A percentile compares a stretch with the other conserved stretches of the same genome.
These are phyloP conservation scores for Ogataea salicorniae DNA, from an alignment of 805 yeast species.

Conservation along the genomic window DNA sequence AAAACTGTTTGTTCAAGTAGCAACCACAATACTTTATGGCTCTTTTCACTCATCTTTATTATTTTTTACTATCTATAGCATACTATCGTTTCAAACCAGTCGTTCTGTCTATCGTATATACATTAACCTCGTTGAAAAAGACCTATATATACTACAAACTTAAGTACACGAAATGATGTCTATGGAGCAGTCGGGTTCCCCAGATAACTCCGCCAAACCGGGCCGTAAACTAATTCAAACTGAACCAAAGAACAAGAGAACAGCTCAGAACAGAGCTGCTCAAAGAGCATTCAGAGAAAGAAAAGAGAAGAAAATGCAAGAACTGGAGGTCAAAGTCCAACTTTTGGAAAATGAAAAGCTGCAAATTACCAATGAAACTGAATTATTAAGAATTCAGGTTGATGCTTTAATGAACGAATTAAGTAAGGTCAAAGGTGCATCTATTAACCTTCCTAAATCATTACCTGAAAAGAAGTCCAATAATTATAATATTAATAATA, in stretches of 20 bases:
- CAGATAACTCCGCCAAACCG: slow-evolving; percentile 39
- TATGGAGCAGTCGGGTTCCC: not conserved
- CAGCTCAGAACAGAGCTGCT: slow-evolving; percentile 98
- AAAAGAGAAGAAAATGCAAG: slow-evolving; percentile 81
- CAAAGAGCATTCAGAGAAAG: slow-evolving; percentile 95
- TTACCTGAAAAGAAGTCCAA: not conserved
- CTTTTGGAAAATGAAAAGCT: slow-evolving; percentile 66
- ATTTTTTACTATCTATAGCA: too few relatives aligned
- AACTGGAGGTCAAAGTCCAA: slow-evolving; percentile 73
- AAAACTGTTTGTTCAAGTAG: too few relatives aligned
- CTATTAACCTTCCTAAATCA: slow-evolving; percentile 2
- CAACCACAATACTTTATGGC: too few relatives aligned
- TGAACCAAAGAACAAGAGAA: slow-evolving; percentile 77
- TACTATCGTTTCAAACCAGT: too few relatives aligned
- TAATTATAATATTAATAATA: not conserved
- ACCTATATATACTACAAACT: too few relatives aligned
- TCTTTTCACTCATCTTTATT: too few relatives aligned
- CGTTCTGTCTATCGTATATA: too few relatives aligned
- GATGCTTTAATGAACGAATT: slow-evolving; percentile 69
- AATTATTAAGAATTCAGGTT: slow-evolving; percentile 71
- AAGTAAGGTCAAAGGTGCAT: slow-evolving; percentile 12
- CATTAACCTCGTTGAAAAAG: too few relatives aligned
- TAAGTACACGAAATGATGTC: not conserved
- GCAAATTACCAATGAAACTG: slow-evolving; percentile 65
- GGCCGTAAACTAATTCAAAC: slow-evolving; percentile 77